A percentile compares a stretch with the other conserved stretches of the same genome.
These are phyloP conservation scores for Juglanconis sp. DNA, from an alignment of 2,329 filamentous ascomycete species.

Conservation along the genomic window DNA sequence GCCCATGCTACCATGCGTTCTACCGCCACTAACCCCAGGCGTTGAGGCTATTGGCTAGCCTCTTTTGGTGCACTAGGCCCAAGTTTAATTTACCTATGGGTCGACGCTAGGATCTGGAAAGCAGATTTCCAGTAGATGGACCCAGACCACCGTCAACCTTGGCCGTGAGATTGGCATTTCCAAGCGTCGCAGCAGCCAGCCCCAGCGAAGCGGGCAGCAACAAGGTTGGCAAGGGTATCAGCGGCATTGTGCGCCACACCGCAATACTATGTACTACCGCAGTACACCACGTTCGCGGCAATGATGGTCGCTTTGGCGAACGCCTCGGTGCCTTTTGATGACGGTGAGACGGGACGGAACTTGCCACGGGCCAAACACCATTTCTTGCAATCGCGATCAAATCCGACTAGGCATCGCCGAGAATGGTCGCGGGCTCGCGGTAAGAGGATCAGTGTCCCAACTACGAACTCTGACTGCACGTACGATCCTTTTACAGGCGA, in stretches of 20 bases:
- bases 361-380: not conserved
- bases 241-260: conserved; percentile 11
- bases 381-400: not conserved
- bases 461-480: not conserved
- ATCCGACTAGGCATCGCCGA: not conserved
- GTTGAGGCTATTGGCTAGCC: conserved; percentile 11
- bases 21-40: conserved; percentile 2
- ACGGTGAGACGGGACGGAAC: not conserved
- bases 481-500: not conserved
- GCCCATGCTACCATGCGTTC: not conserved
- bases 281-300: not conserved
- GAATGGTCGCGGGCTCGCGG: not conserved
- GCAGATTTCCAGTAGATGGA: conserved; percentile 10
- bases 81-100: conserved; percentile 13
- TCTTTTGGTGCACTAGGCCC: conserved; percentile 10
- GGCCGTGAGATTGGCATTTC: not conserved
- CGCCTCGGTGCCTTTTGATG: not conserved
- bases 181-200: no score
- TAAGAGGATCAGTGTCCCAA: not conserved
- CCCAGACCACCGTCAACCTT: conserved; percentile 5
- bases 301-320: not conserved
- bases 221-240: conserved; percentile 2
- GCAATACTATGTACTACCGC: not conserved
- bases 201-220: not conserved
- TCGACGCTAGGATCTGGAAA: conserved; percentile 17